These are phyloP conservation scores for Basidioascus undulatus DNA, from an alignment of 768 basidiomycete genomes.

Conservation along the genomic window DNA sequence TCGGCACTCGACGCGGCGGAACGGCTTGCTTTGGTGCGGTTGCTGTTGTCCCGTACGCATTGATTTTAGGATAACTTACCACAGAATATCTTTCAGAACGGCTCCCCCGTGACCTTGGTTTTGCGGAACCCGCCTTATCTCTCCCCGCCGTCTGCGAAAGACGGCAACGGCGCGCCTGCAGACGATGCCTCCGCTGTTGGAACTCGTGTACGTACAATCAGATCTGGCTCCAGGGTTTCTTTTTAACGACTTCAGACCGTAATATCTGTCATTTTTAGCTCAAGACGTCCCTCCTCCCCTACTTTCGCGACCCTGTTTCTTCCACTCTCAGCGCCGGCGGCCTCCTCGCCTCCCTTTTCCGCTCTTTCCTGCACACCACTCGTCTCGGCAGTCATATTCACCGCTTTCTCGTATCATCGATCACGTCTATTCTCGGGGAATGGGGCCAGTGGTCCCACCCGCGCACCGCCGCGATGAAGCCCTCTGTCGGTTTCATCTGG, in stretches of 20 bases:
- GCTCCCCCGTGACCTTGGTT: slow-evolving; percentile 2
- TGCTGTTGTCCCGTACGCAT: too few species aligned
- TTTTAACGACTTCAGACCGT: neutral
- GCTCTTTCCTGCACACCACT: slow-evolving; percentile 4
- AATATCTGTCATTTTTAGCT: neutral
- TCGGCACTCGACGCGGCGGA: slow-evolving; percentile 6
- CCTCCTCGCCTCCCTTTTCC: neutral
- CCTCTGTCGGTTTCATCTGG: slow-evolving; percentile 1
- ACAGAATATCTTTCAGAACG: too few species aligned
- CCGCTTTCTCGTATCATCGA: too few species aligned
- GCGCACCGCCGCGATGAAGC: too few species aligned
- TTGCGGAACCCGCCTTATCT: slow-evolving; percentile 4
- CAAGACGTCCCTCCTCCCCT: slow-evolving; percentile 2
- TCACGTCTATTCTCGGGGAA: neutral
- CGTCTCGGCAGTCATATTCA: slow-evolving; percentile 1
- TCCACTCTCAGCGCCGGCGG: slow-evolving; percentile 3
- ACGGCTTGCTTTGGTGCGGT: slow-evolving; percentile 2
- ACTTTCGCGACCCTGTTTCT: slow-evolving; percentile 1
- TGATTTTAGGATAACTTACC: too few species aligned
- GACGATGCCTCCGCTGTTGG: neutral
- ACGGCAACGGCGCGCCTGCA: neutral
- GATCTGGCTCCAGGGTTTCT: too few species aligned
- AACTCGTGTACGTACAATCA: neutral
- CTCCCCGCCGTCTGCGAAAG: neutral
- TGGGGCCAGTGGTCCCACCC: neutral